A percentile compares a stretch with the other conserved stretches of the same genome.
phyloP scores from a whole-genome alignment of 306 rosid genomes.

The Psophocarpus tetragonolobus region DNA sequence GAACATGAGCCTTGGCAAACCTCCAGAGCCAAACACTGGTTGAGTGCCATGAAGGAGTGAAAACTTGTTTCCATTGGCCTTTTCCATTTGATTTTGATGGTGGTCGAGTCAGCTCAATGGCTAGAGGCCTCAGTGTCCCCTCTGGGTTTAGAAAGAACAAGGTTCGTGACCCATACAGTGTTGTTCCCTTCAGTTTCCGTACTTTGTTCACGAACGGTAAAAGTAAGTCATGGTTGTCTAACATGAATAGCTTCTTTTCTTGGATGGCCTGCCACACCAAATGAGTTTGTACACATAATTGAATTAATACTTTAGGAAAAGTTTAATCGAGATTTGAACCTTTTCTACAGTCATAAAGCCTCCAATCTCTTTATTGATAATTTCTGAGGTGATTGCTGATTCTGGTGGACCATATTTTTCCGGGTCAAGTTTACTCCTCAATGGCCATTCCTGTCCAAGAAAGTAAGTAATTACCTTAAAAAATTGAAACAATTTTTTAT shows the following conservation, averaged over 20 bases:
- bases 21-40: conserved; percentile 85
- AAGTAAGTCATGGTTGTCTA: conserved; percentile 75
- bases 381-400: conserved; percentile 65
- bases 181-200: conserved; percentile 54
- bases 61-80: conserved; percentile 65
- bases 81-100: no score
- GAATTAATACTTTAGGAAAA: not conserved
- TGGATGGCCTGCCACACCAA: conserved; percentile 50
- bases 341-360: conserved; percentile 52
- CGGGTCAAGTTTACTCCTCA: conserved; percentile 74
- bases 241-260: conserved; percentile 64
- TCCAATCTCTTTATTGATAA: conserved; percentile 58
- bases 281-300: not conserved
- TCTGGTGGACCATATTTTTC: conserved; percentile 62
- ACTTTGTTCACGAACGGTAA: conserved; percentile 71
- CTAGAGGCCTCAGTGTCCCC: conserved; percentile 69
- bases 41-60: conserved; percentile 62
- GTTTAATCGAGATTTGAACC: conserved; percentile 37
- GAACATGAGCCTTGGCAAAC: conserved; percentile 81
- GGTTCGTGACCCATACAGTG: conserved; percentile 78
- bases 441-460: conserved; percentile 78
- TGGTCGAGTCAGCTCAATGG: conserved; percentile 77
- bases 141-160: conserved; percentile 65
- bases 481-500: no score
- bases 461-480: conserved; percentile 8